These are phyloP conservation scores for Aegilops longissima DNA, from an alignment of 176 grass and related monocot species.

Conservation along the genomic window DNA sequence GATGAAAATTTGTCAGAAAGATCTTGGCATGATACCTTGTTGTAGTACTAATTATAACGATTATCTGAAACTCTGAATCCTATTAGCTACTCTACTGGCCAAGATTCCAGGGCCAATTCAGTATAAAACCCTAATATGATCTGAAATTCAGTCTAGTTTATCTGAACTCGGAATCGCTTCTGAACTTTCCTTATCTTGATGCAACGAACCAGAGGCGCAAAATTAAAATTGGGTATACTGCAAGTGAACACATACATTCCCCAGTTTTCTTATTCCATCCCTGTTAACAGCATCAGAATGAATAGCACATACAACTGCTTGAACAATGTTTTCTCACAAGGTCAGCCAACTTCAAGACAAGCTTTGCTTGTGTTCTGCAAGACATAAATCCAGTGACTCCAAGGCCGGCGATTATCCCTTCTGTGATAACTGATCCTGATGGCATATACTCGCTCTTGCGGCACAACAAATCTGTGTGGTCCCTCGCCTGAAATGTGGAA, in stretches of 20 bases:
- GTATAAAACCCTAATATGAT: background rate
- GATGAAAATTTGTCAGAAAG: background rate
- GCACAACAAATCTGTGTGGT: background rate
- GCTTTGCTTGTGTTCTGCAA: background rate
- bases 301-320: background rate
- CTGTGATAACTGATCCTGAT: too few relatives aligned
- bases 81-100: background rate
- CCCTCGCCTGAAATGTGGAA: background rate
- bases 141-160: background rate
- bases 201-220: background rate
- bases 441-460: background rate
- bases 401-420: background rate
- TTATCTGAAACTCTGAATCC: background rate
- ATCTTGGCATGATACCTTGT: background rate
- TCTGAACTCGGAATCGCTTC: background rate
- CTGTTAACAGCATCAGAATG: background rate
- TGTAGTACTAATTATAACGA: background rate
- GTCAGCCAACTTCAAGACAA: background rate
- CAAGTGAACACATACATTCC: background rate
- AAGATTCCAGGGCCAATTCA: background rate
- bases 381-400: background rate
- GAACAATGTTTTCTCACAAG: background rate
- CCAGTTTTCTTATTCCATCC: background rate
- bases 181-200: background rate
- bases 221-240: background rate